A percentile compares a stretch with the other conserved stretches of the same genome.
These are phyloP conservation scores for Aspergillus flavus DNA, from an alignment of 2,329 filamentous ascomycete genomes.

Conservation along the genomic window DNA sequence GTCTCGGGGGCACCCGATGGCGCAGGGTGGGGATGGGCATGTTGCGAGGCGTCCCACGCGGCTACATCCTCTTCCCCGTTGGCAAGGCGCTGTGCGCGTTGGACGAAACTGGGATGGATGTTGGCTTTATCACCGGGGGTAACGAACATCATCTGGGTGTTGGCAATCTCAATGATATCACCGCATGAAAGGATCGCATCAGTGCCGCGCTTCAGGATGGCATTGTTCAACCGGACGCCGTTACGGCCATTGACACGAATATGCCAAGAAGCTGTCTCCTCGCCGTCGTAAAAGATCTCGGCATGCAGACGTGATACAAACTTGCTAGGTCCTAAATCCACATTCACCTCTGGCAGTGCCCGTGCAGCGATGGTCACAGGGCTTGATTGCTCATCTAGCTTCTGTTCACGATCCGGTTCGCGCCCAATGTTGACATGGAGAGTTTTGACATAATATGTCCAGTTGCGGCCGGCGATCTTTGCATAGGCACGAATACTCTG, in stretches of 20 bases:
- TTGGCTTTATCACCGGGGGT: conserved; percentile 75
- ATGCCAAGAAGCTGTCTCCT: conserved; percentile 69
- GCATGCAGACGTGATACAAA: conserved; percentile 78
- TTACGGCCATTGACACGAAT: conserved; percentile 89
- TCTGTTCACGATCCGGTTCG: conserved; percentile 49
- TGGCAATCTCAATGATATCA: conserved; percentile 86
- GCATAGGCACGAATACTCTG: conserved; percentile 53
- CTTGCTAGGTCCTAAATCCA: conserved; percentile 85
- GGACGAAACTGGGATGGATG: conserved; percentile 69
- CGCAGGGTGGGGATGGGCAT: conserved; percentile 39
- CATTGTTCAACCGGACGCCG: conserved; percentile 81
- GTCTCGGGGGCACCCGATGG: conserved; percentile 18
- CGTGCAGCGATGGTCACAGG: conserved; percentile 48
- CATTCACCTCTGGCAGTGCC: conserved; percentile 64
- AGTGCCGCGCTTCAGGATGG: conserved; percentile 66
- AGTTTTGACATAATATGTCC: conserved; percentile 56
- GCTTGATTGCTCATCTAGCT: conserved; percentile 48
- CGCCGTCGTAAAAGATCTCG: conserved; percentile 72
- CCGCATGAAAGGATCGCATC: conserved; percentile 75
- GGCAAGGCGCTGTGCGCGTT: conserved; percentile 60
- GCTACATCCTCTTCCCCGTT: conserved; percentile 42
- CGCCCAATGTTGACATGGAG: conserved; percentile 53
- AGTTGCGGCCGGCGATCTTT: conserved; percentile 54
- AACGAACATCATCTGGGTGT: conserved; percentile 98
- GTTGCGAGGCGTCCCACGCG: conserved; percentile 40